Base-by-base conservation (phyloP, 1,139 yeast species). In the Taphrina sp. region DNA sequence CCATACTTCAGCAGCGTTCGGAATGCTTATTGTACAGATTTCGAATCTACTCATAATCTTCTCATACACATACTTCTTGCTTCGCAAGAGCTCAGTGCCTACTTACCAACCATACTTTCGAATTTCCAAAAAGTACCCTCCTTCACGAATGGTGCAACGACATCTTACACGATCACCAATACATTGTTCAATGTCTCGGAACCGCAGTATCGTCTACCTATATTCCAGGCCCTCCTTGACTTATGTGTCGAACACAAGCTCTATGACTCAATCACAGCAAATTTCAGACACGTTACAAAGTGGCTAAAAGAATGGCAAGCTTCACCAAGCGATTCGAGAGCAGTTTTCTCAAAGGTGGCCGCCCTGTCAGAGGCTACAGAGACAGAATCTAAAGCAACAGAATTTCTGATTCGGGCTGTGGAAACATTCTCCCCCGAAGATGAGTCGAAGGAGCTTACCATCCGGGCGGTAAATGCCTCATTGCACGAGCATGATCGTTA, bases 141-240 rank as follows among this genome's bases (percentile, higher is more conserved):
- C 24, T 61, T 61, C 37, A 49, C 65, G 37, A 65, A 66, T 43
- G 58, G 56, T 12, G 49, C 59, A 19, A 69, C 66, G 52, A 64
- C 71, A 41, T 61, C 66, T 47, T 67, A 69, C 43, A 63, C 72
- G 2, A 71, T 73, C 16, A 62, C 73, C 46, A 66, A 73, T 47
- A 72, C 72, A 60, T 65, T 73, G 38, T 74, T 74, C 68, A 74
- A 74, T 63, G 66, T 72, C 31, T 63, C 74, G 37, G 67, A 71
- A 19, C 59, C 63, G 16, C 57, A 61, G 8, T 60, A 64, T 35
- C 66, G 72, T 52, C 63, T 65, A 42, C 62, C 61, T 22, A 72
- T 73, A 4, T 69, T 74, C 61, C 49, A 51, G 57, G 60, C 67
- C 36, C 66, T 74, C 34, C 58, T 74, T 39, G 65, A 69, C 22